Evolutionary conservation across 2,329 filamentous ascomycete genomes (phyloP), one percentile per base, ranked within the genome.

Genomic region (Aspergillus persii): DNA sequence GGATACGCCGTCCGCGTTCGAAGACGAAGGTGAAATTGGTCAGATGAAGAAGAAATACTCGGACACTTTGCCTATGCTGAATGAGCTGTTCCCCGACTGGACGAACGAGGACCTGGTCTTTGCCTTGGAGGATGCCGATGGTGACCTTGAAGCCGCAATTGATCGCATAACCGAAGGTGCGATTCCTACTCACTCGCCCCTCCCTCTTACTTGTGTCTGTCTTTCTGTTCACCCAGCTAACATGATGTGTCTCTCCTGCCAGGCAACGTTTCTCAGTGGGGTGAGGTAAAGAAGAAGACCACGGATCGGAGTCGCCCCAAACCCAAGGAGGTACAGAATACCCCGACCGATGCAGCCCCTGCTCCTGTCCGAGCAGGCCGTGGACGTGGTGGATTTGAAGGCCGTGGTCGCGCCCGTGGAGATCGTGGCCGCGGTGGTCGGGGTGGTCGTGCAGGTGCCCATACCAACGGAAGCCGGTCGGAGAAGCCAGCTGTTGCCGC

Each of bases 81-180:
- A 91, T 80, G 93, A 96, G 77, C 88, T 98, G 81, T 97, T 96
- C 81, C 87, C 91, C 61, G 89, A 92, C 77, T 98, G 94, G 95
- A 94, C 92, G 69, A 91, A 96, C 72, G 91, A 93, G 76, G 94
- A 98, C 76, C 86, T 98, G 64, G 87, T 98, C 65, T 95, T 95
- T 76, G 93, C 93, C 63, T 84, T 99, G 61, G 87, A 96, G 77
- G 95, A 99, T 81, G 78, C 78, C 50, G 74, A 80, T 60, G 80
- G 80, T 62, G 78, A 80, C 63, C 72, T 81, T 41, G 76, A 80
- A 64, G 74, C 74, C 61, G 79, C 79, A 63, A 79, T 81, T 73
- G 79, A 81, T 68, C 78, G 79, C 69, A 82, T 82, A 59, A 80
- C 78, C 65, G 79, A 80, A 77, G 80, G 80, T 81, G 66, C 51